Evolutionary conservation across 805 yeast genomes (phyloP), one percentile per base, ranked within the genome.

Genomic region (Kazachstania taianensis): DNA sequence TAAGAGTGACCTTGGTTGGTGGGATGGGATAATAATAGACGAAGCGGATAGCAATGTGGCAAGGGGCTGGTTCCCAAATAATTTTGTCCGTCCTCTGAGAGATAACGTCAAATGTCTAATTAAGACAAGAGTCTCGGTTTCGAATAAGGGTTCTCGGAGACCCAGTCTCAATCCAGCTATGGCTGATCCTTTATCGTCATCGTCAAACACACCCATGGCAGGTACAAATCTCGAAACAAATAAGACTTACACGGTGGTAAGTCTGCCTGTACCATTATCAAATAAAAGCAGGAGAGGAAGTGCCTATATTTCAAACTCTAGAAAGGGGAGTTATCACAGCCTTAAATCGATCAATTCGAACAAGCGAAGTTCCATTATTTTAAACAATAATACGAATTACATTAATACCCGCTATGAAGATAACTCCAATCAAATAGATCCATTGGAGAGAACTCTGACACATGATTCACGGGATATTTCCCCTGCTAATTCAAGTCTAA

Each of bases 21-120:
- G 94, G 92, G 94, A 85, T 55, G 94, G 95, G 8, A 66, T 79
- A 13, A 44, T 63, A 1, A 29, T 46, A 4, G 45, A 46, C 25
- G 33, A 48, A 39, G 37, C 48, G 40, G 42, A 44, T 7, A 55
- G 56, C 26, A 54, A 39, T 27, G 55, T 69, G 5, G 49, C 53
- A 27, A 67, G 94, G 50, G 95, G 95, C 46, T 85, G 94, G 94
- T 82, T 85, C 61, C 94, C 94, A 13, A 70, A 70, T 33, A 72
- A 70, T 39, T 78, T 70, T 66, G 45, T 37, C 16, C 36, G 50
- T 23, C 36, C 46, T 4, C 39, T 41, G 32, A 30, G 32, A 30
- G 44, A 36, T 25, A 34, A 34, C n/a, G 37, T 34, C 17, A 22
- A 14, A 28, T 34, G 37, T 28, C 9, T 12, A 20, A 19, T 20